Base-by-base conservation (phyloP, 345 rosid species). In the Syzygium oleosum region DNA sequence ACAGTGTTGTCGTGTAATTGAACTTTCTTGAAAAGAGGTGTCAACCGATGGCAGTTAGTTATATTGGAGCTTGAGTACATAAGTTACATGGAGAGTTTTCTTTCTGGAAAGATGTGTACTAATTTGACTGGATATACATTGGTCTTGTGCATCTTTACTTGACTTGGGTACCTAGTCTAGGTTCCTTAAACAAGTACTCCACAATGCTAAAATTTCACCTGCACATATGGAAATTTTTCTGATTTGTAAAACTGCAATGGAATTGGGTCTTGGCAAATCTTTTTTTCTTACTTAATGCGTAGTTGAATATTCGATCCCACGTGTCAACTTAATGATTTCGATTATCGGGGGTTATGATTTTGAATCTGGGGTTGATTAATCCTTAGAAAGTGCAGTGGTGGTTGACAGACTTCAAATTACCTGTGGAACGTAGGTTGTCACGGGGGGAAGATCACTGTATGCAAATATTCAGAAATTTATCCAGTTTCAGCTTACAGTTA, bases 391-490 rank as follows among this genome's bases (percentile, higher is more conserved):
- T 49, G 52, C 85, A 49, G 15, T 19, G 15, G 34, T 68, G 27
- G 19, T 86, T 2, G 78, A 49, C 41, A 7, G 43, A 41, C 43
- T 43, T 43, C 46, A 43, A 43, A 43, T 55, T 46, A 27, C 49
- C n/a, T 52, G 55, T 53, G 83, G 14, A 52, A 15, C 89, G 49
- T 88, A 96, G 99, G 99, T 95, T 87, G 96, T 95, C 52, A 90
- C n/a, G 51, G 95, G 99, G 99, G 99, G 99, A 38, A 95, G 99
- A 51, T 97, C 99, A 77, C 99, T 96, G 13, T 95, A 97, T 88
- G 99, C 99, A 86, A 97, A 43, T 43, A 43, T 43, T 43, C 46
- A 43, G 46, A 43, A 5, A 43, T 43, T 43, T 43, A 43, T 43
- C 93, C 99, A 97, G 91, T 97, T 97, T 88, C 99, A 97, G 91